phyloP scores from a whole-genome alignment of 176 grass and related monocot genomes.

The Coix lacrymajobi region DNA sequence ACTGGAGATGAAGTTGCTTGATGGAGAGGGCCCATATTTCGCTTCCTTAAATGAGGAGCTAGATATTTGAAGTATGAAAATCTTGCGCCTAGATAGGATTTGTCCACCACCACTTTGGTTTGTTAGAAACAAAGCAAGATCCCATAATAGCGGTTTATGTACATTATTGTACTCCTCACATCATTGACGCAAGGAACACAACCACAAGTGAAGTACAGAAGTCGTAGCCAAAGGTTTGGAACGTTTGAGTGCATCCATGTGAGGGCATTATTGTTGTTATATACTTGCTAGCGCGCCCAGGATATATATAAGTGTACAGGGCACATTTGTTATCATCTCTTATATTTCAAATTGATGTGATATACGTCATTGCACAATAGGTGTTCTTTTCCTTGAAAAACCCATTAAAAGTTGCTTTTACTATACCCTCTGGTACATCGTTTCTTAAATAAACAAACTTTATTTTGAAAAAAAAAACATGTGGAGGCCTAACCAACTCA shows the following conservation, averaged over 20 bases:
- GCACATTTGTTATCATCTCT: not conserved
- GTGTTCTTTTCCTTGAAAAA: not conserved
- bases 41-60: constrained; percentile 13
- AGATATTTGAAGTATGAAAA: constrained; percentile 17
- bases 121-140: constrained; percentile 29
- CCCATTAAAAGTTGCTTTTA: not conserved
- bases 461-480: not conserved
- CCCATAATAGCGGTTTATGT: not conserved
- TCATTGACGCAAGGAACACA: constrained; percentile 11
- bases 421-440: not conserved
- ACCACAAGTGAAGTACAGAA: not conserved
- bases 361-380: not conserved
- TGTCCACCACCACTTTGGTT: constrained; percentile 20
- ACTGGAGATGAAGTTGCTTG: not conserved
- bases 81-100: constrained; percentile 17
- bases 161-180: not conserved
- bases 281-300: not conserved
- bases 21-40: not conserved
- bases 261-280: not conserved
- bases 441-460: not conserved
- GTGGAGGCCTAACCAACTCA: not conserved
- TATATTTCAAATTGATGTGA: not conserved
- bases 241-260: constrained; percentile 7
- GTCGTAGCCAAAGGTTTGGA: constrained; percentile 5
- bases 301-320: not conserved